These are phyloP conservation scores for Russula earlei DNA, from an alignment of 768 basidiomycete species.

Conservation along the genomic window DNA sequence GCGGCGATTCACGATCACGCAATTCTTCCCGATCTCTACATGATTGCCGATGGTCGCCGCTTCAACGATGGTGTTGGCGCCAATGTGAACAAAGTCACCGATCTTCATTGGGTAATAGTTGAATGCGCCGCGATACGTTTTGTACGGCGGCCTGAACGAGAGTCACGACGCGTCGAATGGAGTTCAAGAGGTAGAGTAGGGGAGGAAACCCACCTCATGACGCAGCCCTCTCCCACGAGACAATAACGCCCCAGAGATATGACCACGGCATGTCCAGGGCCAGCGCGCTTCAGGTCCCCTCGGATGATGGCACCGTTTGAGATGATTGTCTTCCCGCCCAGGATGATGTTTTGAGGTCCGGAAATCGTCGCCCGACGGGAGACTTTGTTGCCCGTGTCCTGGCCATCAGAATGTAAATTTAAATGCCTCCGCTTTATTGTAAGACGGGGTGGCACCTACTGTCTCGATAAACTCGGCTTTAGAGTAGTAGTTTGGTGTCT, in stretches of 20 bases:
- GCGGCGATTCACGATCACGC: constrained; percentile 64
- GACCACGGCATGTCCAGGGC: constrained; percentile 87
- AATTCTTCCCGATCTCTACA: constrained; percentile 92
- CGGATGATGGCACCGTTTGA: constrained; percentile 84
- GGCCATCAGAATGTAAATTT: not conserved
- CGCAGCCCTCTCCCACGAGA: constrained; percentile 78
- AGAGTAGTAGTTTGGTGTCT: constrained; percentile 68
- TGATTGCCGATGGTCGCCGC: constrained; percentile 92
- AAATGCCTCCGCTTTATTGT: too few species aligned
- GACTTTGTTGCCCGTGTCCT: constrained; percentile 97
- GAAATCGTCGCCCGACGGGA: constrained; percentile 85
- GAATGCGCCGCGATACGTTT: constrained; percentile 83
- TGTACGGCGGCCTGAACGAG: constrained; percentile 63
- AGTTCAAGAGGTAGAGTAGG: not conserved
- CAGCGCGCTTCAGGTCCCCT: constrained; percentile 84
- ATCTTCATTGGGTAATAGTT: constrained; percentile 99
- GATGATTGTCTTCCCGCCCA: constrained; percentile 95
- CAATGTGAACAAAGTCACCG: constrained; percentile 91
- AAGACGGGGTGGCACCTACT: constrained; percentile 24
- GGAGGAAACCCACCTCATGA: constrained; percentile 55
- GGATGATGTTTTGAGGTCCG: constrained; percentile 93
- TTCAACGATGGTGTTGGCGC: constrained; percentile 81
- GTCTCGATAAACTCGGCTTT: constrained; percentile 86
- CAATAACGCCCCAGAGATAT: constrained; percentile 92
- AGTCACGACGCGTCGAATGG: not conserved